Evolutionary conservation across 2,329 filamentous ascomycete species (phyloP), one percentile per base, ranked within the genome.

Genomic region (Xylaria multiplex): DNA sequence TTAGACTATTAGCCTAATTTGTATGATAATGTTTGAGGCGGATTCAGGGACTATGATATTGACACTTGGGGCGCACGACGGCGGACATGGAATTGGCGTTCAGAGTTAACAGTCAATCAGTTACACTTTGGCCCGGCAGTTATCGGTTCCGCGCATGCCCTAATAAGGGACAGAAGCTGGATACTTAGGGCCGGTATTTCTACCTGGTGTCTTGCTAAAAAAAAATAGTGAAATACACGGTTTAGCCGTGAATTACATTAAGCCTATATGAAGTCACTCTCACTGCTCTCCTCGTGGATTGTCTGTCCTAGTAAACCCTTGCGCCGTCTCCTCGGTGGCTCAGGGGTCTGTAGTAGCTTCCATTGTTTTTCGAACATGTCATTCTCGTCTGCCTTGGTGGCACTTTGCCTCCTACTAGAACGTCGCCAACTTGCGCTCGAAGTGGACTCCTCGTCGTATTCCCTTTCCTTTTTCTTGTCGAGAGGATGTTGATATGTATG

Each of bases 251-350:
- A 30, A 50, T 54, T 63, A 56, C 40, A 58, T 59, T 11, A 59
- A 50, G 49, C 42, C 69, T 63, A 73, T 35, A 67, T 69, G 16
- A 71, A 73, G 58, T 84, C 84, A 24, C 84, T 87, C 71, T 83
- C 83, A 75, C 91, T 90, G 58, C 90, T 89, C 75, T 93, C 91
- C 77, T 92, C 91, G 64, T 90, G 84, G 68, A 93, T 93, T 0
- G 88, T 91, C 74, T 91, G 88, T 32, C 85, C 83, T 49, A 91
- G 78, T 19, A 92, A 75, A 1, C 85, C 85, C 57, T 81, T 79
- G 4, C 79, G 79, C 54, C 81, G 78, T 58, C 80, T 78, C 61
- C 81, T 77, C 9, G 80, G 76, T 30, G 76, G 77, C 5, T 77
- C 75, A 7, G 74, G 49, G 14, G 67, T 62, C 55, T 70, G 71